Conservation (phyloP, 2,329 filamentous ascomycete species). For the Dryadomyces sulphureus region DNA sequence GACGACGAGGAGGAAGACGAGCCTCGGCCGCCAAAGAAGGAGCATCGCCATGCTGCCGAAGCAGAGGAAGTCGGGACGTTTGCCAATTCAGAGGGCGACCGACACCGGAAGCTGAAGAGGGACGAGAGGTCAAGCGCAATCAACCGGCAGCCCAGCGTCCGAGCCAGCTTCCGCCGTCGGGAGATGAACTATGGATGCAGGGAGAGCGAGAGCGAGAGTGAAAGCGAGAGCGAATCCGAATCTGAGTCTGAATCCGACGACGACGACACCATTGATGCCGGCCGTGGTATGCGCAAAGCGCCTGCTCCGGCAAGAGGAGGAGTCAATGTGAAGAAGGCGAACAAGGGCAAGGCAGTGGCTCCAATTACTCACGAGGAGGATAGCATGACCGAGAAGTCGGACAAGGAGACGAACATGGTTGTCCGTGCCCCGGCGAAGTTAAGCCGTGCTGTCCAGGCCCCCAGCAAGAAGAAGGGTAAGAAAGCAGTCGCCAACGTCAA, state of each 20-base stretch:
- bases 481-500: background rate
- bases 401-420: background rate
- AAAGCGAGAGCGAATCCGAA: background rate
- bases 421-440: background rate
- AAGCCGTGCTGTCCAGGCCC: too few species aligned
- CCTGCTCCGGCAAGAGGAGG: background rate
- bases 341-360: background rate
- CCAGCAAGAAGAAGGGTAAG: background rate
- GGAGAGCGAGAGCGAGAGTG: too few species aligned
- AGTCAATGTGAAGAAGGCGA: background rate
- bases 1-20: background rate
- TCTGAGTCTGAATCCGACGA: background rate
- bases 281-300: background rate
- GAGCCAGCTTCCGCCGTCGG: too few species aligned
- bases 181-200: too few species aligned
- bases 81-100: background rate
- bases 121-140: too few species aligned
- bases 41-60: background rate
- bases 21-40: background rate
- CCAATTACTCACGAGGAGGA: background rate
- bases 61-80: background rate
- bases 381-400: background rate
- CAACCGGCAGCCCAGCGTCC: too few species aligned
- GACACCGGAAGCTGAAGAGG: background rate
- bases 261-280: background rate